Conservation (phyloP, 495 filamentous ascomycete genomes). For the Penicillium lagena region DNA sequence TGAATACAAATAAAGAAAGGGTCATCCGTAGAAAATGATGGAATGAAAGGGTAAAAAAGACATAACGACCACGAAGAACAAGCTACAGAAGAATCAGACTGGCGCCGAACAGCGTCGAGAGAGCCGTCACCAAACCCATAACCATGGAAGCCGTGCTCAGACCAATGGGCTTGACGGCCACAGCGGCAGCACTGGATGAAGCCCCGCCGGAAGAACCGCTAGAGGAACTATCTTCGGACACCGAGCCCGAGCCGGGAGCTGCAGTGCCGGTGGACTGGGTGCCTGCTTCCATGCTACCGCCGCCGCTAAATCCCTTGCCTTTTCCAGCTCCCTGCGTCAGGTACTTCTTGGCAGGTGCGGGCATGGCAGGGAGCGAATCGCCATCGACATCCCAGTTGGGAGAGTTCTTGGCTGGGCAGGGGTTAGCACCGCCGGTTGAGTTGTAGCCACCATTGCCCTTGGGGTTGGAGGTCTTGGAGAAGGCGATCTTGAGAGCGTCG, state of each 20-base stretch:
- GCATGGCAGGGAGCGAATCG: conserved; percentile 69
- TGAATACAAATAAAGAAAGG: no score
- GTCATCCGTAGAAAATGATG: no score
- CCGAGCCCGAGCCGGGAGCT: conserved; percentile 53
- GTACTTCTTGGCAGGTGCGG: conserved; percentile 57
- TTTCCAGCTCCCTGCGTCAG: conserved; percentile 68
- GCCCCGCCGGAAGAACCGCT: conserved; percentile 23
- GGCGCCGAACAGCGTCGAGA: conserved; percentile 60
- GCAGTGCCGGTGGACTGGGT: conserved; percentile 55
- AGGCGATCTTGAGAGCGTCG: conserved; percentile 56
- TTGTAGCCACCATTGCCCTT: conserved; percentile 73
- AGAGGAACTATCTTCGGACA: conserved; percentile 20
- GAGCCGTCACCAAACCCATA: conserved; percentile 45
- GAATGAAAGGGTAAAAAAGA: no score
- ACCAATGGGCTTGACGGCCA: conserved; percentile 33
- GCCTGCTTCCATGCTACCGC: conserved; percentile 66
- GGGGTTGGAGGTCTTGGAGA: conserved; percentile 57
- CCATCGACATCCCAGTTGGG: conserved; percentile 67
- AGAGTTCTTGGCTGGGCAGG: conserved; percentile 61
- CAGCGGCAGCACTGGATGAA: conserved; percentile 38
- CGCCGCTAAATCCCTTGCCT: conserved; percentile 63
- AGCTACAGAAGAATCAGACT: conserved; percentile 41
- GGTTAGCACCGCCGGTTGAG: conserved; percentile 51
- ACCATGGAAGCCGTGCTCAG: conserved; percentile 49
- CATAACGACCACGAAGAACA: no score